phyloP scores from a whole-genome alignment of 2,329 filamentous ascomycete species.

The Apiospora phragmitis region DNA sequence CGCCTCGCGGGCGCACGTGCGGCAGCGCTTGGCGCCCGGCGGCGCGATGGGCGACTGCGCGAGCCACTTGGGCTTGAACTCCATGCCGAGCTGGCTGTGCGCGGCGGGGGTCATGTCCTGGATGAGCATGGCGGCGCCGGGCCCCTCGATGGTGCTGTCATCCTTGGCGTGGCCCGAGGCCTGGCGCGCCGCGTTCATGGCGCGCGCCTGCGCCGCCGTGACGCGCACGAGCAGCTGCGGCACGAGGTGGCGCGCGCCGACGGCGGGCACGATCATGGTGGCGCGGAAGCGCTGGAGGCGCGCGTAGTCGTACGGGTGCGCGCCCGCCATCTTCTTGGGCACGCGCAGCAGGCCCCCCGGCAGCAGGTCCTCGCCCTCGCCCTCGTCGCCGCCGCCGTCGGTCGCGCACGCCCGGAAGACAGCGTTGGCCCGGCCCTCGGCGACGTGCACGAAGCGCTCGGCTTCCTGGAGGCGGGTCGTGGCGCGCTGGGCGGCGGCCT shows the following conservation, averaged over 20 bases:
- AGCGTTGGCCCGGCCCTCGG: slow-evolving; percentile 76
- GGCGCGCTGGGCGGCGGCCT: not conserved
- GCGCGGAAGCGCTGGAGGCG: slow-evolving; percentile 50
- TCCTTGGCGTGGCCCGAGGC: slow-evolving; percentile 37
- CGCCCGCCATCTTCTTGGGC: slow-evolving; percentile 52
- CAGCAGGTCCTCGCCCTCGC: slow-evolving; percentile 31
- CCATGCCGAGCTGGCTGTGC: slow-evolving; percentile 49
- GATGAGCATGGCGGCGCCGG: slow-evolving; percentile 68
- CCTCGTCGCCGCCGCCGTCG: slow-evolving; percentile 15
- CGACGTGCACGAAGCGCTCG: slow-evolving; percentile 42
- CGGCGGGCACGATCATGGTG: slow-evolving; percentile 52
- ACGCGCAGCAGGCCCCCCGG: slow-evolving; percentile 58
- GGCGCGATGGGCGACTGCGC: slow-evolving; percentile 74
- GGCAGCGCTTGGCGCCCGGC: slow-evolving; percentile 60
- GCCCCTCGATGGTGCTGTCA: slow-evolving; percentile 41
- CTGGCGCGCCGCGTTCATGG: slow-evolving; percentile 53
- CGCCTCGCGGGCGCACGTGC: slow-evolving; percentile 66
- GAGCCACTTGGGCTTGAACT: slow-evolving; percentile 88
- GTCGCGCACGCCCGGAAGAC: slow-evolving; percentile 60
- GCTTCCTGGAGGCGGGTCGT: slow-evolving; percentile 17
- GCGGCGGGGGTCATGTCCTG: slow-evolving; percentile 65
- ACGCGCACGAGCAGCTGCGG: slow-evolving; percentile 31
- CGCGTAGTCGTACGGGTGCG: slow-evolving; percentile 45
- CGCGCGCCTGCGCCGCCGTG: slow-evolving; percentile 44
- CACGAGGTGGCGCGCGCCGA: slow-evolving; percentile 34